phyloP scores from a whole-genome alignment of 768 basidiomycete genomes.

The Tylopilus cervinicoccineus region DNA sequence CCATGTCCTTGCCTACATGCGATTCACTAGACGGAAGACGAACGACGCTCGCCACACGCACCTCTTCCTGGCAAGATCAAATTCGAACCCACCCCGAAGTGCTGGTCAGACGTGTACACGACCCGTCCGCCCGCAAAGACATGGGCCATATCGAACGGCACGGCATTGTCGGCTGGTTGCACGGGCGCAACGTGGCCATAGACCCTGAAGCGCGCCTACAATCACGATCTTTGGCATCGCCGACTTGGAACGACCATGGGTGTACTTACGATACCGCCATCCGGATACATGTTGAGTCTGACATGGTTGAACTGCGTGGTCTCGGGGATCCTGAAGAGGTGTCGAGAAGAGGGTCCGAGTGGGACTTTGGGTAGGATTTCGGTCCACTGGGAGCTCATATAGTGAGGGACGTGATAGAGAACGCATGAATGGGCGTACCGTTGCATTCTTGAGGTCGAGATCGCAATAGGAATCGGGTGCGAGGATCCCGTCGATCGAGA shows the following conservation, averaged over 20 bases:
- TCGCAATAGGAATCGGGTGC: constrained; percentile 42
- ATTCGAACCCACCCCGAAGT: constrained; percentile 91
- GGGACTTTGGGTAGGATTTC: constrained; percentile 72
- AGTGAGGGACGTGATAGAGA: neutral
- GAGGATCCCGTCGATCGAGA: constrained; percentile 64
- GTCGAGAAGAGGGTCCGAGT: constrained; percentile 81
- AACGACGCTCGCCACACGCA: constrained; percentile 11
- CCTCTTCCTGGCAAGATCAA: constrained; percentile 89
- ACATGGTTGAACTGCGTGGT: constrained; percentile 65
- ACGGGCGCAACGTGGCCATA: constrained; percentile 77
- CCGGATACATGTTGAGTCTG: constrained; percentile 93
- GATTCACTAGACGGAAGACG: neutral
- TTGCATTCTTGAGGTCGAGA: constrained; percentile 40
- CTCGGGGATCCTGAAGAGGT: constrained; percentile 73
- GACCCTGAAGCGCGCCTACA: constrained; percentile 85
- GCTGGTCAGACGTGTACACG: constrained; percentile 86
- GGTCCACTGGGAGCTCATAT: constrained; percentile 53
- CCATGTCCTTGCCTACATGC: constrained; percentile 75
- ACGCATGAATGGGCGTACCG: constrained; percentile 39
- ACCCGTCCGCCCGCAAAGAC: constrained; percentile 87
- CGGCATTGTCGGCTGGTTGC: constrained; percentile 45
- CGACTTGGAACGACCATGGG: neutral
- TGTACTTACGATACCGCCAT: constrained; percentile 82
- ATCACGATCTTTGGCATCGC: constrained; percentile 1
- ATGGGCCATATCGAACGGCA: constrained; percentile 80